Base-by-base conservation (phyloP, 345 rosid species). In the Aquilaria sinensis region DNA sequence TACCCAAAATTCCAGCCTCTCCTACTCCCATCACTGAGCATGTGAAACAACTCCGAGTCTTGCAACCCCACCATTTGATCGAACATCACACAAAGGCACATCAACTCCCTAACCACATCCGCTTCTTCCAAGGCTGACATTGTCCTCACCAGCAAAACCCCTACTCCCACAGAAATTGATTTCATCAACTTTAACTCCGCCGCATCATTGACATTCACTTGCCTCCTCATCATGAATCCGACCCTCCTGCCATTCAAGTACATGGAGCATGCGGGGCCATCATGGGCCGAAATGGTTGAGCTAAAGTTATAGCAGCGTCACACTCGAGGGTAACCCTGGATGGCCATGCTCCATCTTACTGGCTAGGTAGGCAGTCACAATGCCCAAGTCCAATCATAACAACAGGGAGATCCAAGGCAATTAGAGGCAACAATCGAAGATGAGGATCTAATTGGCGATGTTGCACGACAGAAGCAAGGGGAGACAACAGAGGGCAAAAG, bases 181-280 rank as follows among this genome's bases (percentile, higher is more conserved):
- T 83, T 80, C 93, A 86, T 89, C 63, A 69, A 60, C 66, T 78
- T 74, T 12, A 89, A 83, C 37, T 84, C 80, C 3, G 59, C 72
- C 12, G 56, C 73, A 34, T 82, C 96, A 10, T 58, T 72, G 9
- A 8, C 72, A 0, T 56, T 80, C 70, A 73, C 47, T 60, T 71
- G 78, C 54, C 90, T 69, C 72, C 81, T 70, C 4, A 81, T 76
- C n/a, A 90, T 90, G 23, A 72, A 86, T n/a, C 96, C 96, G n/a
- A 81, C 87, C 65, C 83, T 89, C 79, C 84, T 68, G 1, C 89
- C 96, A 48, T 89, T 89, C 67, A 92, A 86, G 70, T 76, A 84
- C 96, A 89, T 81, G 61, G 84, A 71, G 92, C 96, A 89, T 31
- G 86, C 87, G 3, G 90, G 85, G 16, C 72, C 90, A 31, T 78